These are phyloP conservation scores for Hypsizygus ulmarius DNA, from an alignment of 1,284 basidiomycete genomes.

Conservation along the genomic window DNA sequence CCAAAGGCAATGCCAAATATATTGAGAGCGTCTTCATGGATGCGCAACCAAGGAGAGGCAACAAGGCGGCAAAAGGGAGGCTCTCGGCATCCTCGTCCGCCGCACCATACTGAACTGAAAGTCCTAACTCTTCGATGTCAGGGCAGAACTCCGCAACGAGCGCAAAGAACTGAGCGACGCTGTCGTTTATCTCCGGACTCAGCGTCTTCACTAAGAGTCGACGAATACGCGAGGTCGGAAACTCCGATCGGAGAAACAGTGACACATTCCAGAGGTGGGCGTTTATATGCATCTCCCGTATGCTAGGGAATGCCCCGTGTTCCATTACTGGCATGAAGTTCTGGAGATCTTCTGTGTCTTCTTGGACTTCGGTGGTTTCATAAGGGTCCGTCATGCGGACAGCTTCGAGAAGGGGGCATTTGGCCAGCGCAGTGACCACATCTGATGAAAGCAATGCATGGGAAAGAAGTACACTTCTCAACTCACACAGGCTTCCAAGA, in stretches of 20 bases:
- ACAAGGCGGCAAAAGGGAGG: conserved; percentile 8
- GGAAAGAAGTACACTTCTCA: neutral
- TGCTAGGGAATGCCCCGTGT: conserved; percentile 8
- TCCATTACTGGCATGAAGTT: conserved; percentile 13
- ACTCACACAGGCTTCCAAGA: neutral
- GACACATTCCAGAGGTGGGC: conserved; percentile 13
- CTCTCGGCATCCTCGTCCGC: neutral
- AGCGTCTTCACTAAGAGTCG: conserved; percentile 8
- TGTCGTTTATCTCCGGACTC: conserved; percentile 3
- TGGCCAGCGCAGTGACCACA: conserved; percentile 12
- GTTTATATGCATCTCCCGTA: conserved; percentile 8
- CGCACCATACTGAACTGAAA: conserved; percentile 2
- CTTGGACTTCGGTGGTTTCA: conserved; percentile 3
- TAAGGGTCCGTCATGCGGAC: conserved; percentile 2
- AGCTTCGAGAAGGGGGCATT: conserved; percentile 7
- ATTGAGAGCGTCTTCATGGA: conserved; percentile 8
- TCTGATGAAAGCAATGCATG: conserved; percentile 12
- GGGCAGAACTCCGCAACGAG: conserved; percentile 10
- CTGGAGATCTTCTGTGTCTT: conserved; percentile 7
- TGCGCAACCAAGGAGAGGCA: conserved; percentile 9
- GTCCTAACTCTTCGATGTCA: conserved; percentile 3
- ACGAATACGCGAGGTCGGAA: conserved; percentile 8
- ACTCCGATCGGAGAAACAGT: conserved; percentile 7
- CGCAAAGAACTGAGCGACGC: conserved; percentile 5
- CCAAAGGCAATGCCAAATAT: conserved; percentile 3